phyloP scores from a whole-genome alignment of 1,284 basidiomycete species.

The Irpex rosettiformis region DNA sequence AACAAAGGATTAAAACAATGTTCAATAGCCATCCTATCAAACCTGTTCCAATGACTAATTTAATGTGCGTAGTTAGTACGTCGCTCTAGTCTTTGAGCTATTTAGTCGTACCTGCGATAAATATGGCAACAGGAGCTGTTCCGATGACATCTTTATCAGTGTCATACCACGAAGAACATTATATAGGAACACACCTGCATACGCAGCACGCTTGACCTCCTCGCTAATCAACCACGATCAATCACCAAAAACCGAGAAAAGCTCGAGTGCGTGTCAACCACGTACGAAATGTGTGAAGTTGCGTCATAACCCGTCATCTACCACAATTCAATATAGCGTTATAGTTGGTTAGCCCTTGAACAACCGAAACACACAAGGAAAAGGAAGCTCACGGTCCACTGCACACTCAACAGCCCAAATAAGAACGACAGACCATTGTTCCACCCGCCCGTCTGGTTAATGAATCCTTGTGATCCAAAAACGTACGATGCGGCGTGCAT shows the following conservation, averaged over 20 bases:
- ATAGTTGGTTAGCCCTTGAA: conserved; percentile 7
- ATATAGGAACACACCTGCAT: conserved; percentile 53
- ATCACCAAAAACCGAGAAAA: background rate
- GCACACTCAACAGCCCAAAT: conserved; percentile 85
- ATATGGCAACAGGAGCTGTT: conserved; percentile 72
- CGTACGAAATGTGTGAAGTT: conserved; percentile 86
- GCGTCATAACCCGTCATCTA: conserved; percentile 56
- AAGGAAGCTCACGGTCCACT: conserved; percentile 91
- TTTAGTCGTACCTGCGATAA: conserved; percentile 64
- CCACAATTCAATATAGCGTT: background rate
- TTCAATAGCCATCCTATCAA: conserved; percentile 83
- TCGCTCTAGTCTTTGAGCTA: background rate
- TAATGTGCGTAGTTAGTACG: background rate
- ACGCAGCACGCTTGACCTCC: conserved; percentile 86
- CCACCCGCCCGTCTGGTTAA: conserved; percentile 79
- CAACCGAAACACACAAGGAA: background rate
- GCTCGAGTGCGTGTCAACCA: conserved; percentile 10
- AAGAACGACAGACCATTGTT: conserved; percentile 82
- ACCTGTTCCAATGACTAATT: conserved; percentile 75
- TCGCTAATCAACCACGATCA: conserved; percentile 45
- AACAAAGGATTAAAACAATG: conserved; percentile 80
- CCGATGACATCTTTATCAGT: conserved; percentile 6
- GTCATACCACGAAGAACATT: background rate
- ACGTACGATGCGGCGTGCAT: conserved; percentile 83
- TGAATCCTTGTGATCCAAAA: conserved; percentile 66